phyloP scores from a whole-genome alignment of 371 early-diverging fungal species.

The Mucor circinelloides region DNA sequence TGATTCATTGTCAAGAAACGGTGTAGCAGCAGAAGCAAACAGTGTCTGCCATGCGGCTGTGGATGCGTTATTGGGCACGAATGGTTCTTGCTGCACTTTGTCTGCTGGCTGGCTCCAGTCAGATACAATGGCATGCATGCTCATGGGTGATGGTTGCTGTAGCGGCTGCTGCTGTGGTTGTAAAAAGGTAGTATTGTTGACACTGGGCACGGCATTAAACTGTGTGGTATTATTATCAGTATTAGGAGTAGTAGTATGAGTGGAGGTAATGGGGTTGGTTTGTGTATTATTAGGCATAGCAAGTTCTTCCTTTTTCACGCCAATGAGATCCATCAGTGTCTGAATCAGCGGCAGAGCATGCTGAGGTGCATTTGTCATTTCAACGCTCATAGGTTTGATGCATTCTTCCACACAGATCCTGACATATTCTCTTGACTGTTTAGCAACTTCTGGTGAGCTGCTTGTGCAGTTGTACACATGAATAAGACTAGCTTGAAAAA shows the following conservation, averaged over 20 bases:
- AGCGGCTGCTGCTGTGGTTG: neutral
- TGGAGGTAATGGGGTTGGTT: neutral
- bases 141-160: slow-evolving; percentile 26
- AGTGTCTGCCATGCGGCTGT: slow-evolving; percentile 25
- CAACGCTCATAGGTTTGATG: slow-evolving; percentile 18
- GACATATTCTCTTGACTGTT: slow-evolving; percentile 21
- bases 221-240: neutral
- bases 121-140: slow-evolving; percentile 29
- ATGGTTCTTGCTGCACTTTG: neutral
- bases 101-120: slow-evolving; percentile 12
- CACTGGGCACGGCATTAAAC: neutral
- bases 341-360: slow-evolving; percentile 15
- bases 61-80: slow-evolving; percentile 12
- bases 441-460: slow-evolving; percentile 19
- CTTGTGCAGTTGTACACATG: slow-evolving; percentile 34
- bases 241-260: neutral
- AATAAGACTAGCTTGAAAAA: slow-evolving; percentile 36
- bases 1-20: slow-evolving; percentile 21
- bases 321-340: slow-evolving; percentile 23
- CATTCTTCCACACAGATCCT: slow-evolving; percentile 27
- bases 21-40: slow-evolving; percentile 30
- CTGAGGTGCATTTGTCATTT: slow-evolving; percentile 11
- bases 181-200: neutral
- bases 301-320: slow-evolving; percentile 14
- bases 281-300: neutral